Evolutionary conservation across 1,284 basidiomycete genomes (phyloP), one percentile per base, ranked within the genome.

Genomic region (Ganoderma lingzhi): DNA sequence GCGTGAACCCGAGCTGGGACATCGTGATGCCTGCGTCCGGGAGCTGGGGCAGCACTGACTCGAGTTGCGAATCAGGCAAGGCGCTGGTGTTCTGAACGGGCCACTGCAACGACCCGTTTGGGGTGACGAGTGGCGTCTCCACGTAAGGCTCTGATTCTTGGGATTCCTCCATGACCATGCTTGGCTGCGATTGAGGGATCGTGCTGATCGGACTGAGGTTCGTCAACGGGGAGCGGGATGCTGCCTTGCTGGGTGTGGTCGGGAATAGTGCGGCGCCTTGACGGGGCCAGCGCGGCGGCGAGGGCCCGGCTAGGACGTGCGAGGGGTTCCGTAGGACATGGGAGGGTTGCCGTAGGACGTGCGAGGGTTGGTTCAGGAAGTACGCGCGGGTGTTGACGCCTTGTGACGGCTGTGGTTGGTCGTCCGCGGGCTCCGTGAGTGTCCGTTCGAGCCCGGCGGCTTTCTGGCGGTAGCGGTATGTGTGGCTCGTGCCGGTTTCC

Each of bases 61-160:
- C 82, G 39, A 82, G 75, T 71, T 84, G 82, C 12, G 83, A 83
- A n/a, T 78, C 68, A 19, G 84, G 78, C 4, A 82, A 70, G 56
- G 77, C 75, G 68, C 78, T 81, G 28, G 77, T 78, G 71, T 81
- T 68, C 62, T 71, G 77, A 19, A 77, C 73, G 41, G 78, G 78
- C 81, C 84, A 85, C 63, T 85, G 83, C n/a, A 86, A 77, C 5
- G 87, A 87, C 44, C 86, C 85, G 67, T 86, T 84, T 0, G 89
- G 90, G 17, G 87, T 88, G 32, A 86, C 81, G 42, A 85, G 71
- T 3, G 90, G 88, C 1, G 88, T 87, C 64, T 83, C 81, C 64
- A 87, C 77, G 69, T 82, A 84, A 6, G 78, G 74, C 35, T 85
- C 84, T 23, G 83, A 80, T 45, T 83, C 83, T 73, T 87, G 85